phyloP scores from a whole-genome alignment of 306 rosid genomes.

The Chamaecrista fasciculata region DNA sequence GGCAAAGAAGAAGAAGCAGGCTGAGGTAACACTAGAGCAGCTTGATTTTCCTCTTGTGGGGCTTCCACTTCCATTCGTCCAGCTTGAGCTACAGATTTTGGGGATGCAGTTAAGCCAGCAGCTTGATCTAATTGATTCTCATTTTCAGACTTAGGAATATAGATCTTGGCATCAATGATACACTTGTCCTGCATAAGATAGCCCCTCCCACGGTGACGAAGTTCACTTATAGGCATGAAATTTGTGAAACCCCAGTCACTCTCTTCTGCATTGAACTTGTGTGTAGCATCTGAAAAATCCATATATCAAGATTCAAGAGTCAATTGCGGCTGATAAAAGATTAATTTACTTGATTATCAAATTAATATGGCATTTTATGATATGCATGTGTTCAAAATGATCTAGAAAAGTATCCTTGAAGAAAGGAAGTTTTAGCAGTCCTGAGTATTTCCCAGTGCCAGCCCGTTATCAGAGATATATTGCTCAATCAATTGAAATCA shows the following conservation, averaged over 20 bases:
- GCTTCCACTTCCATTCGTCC: constrained; percentile 9
- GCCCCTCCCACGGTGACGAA: constrained; percentile 41
- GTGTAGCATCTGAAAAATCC: constrained; percentile 42
- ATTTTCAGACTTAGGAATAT: constrained; percentile 14
- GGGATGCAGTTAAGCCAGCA: not conserved
- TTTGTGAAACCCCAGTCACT: constrained; percentile 55
- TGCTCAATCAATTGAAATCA: not conserved
- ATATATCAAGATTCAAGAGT: constrained; percentile 19
- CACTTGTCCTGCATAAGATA: constrained; percentile 52
- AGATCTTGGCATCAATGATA: constrained; percentile 54
- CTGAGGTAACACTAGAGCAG: no score
- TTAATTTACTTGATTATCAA: not conserved
- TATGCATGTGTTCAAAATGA: not conserved
- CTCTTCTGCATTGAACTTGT: constrained; percentile 46
- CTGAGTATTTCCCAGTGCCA: not conserved
- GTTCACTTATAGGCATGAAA: constrained; percentile 52
- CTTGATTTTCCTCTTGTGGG: not conserved
- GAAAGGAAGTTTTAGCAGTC: no score
- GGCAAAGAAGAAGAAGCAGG: not conserved
- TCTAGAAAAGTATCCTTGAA: not conserved
- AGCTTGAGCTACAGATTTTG: not conserved
- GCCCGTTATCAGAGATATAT: not conserved
- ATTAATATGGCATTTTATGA: not conserved
- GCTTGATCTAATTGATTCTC: not conserved
- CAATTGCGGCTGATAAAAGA: not conserved